Percentiles rank a stretch among this genome's conserved stretches.
These are phyloP conservation scores for Bathelium albidoporum DNA, from an alignment of 495 filamentous ascomycete genomes.

Conservation along the genomic window DNA sequence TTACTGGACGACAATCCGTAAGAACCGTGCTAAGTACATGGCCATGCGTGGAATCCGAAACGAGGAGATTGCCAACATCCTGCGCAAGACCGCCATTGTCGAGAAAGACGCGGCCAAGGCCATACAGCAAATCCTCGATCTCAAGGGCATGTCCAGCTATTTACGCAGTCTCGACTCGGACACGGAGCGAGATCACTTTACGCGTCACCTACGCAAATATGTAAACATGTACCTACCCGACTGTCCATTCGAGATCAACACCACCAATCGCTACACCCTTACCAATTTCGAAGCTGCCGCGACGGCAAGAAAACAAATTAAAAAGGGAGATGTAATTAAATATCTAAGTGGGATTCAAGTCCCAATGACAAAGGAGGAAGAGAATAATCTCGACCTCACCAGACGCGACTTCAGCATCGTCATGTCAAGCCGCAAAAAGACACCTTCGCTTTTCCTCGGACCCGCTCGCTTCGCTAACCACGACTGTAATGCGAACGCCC, in stretches of 20 bases:
- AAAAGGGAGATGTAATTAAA: constrained; percentile 75
- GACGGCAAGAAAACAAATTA: constrained; percentile 69
- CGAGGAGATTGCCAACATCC: constrained; percentile 66
- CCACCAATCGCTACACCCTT: constrained; percentile 94
- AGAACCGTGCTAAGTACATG: constrained; percentile 82
- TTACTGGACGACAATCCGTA: constrained; percentile 92
- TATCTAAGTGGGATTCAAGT: constrained; percentile 84
- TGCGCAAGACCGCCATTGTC: constrained; percentile 67
- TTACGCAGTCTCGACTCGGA: constrained; percentile 52
- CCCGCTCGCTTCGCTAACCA: constrained; percentile 96
- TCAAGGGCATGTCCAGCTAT: constrained; percentile 66
- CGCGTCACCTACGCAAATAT: constrained; percentile 78
- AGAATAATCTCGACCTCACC: constrained; percentile 62
- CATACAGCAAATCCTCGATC: constrained; percentile 58
- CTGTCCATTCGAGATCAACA: constrained; percentile 85
- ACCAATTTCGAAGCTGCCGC: constrained; percentile 76
- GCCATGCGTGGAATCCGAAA: constrained; percentile 70
- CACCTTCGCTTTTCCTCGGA: constrained; percentile 80
- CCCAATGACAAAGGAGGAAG: constrained; percentile 79
- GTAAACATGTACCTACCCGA: constrained; percentile 87
- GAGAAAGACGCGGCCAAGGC: constrained; percentile 59
- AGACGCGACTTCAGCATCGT: constrained; percentile 95
- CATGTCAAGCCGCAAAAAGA: constrained; percentile 80
- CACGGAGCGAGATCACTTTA: constrained; percentile 80
- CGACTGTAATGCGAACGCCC: constrained; percentile 88